These are phyloP conservation scores for Orbilia brochopaga DNA, from an alignment of 2,329 filamentous ascomycete species.

Conservation along the genomic window DNA sequence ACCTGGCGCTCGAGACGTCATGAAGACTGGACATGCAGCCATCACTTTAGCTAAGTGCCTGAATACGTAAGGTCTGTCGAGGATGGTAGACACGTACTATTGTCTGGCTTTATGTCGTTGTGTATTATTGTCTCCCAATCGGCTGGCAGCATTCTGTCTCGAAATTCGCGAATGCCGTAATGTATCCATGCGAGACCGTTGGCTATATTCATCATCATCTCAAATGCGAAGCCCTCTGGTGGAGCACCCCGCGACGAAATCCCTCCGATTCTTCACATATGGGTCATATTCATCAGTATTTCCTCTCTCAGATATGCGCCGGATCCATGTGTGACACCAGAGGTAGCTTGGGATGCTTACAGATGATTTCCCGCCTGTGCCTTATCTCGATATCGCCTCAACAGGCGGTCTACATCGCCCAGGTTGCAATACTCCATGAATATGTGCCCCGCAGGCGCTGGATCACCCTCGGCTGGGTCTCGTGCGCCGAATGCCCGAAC, in stretches of 20 bases:
- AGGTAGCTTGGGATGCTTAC: too few relatives aligned
- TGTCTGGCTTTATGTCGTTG: constrained; percentile 35
- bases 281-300: too few relatives aligned
- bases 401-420: constrained; percentile 10
- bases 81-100: constrained; percentile 14
- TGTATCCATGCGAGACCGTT: constrained; percentile 34
- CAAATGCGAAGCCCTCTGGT: constrained; percentile 25
- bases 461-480: constrained; percentile 5
- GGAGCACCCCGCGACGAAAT: neutral
- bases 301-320: too few relatives aligned
- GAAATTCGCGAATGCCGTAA: constrained; percentile 15
- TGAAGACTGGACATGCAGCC: constrained; percentile 6
- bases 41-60: neutral
- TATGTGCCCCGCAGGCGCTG: constrained; percentile 27
- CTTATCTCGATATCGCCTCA: too few relatives aligned
- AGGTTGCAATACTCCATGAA: constrained; percentile 40
- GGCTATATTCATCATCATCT: constrained; percentile 26
- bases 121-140: constrained; percentile 25
- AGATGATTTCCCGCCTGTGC: too few relatives aligned
- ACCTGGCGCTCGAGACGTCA: constrained; percentile 5
- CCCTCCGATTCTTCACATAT: too few relatives aligned
- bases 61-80: neutral
- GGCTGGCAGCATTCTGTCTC: constrained; percentile 6
- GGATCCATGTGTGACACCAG: too few relatives aligned
- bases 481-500: constrained; percentile 5